Evolutionary conservation across 768 basidiomycete genomes (phyloP).

Genomic region (Russula lepida): DNA sequence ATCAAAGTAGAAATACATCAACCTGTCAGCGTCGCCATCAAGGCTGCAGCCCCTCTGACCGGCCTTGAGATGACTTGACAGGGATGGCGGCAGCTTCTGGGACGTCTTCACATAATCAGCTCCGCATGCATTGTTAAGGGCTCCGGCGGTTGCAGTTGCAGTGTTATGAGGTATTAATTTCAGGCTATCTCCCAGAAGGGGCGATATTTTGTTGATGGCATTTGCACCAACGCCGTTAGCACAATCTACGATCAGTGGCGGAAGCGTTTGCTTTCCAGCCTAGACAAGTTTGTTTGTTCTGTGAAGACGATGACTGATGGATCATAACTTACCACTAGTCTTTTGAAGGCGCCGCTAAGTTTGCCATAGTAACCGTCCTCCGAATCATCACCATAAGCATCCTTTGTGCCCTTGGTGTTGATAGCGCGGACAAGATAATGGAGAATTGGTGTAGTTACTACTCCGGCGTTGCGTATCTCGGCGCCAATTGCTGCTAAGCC

Average conservation of each 20-base stretch:
- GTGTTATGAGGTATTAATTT: slow-evolving; percentile 64
- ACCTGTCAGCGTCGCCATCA: slow-evolving; percentile 94
- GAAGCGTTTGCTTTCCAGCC: slow-evolving; percentile 48
- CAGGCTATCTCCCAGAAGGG: slow-evolving; percentile 52
- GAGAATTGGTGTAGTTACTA: slow-evolving; percentile 90
- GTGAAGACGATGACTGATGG: not conserved
- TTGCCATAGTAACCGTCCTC: slow-evolving; percentile 80
- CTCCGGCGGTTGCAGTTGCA: slow-evolving; percentile 51
- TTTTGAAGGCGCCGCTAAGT: slow-evolving; percentile 74
- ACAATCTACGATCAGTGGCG: slow-evolving; percentile 81
- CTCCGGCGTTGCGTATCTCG: slow-evolving; percentile 62
- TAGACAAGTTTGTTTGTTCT: slow-evolving; percentile 25
- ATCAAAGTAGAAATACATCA: slow-evolving; percentile 93
- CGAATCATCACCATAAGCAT: slow-evolving; percentile 73
- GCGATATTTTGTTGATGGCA: slow-evolving; percentile 53
- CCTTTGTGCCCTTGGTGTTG: slow-evolving; percentile 75
- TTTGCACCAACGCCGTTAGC: slow-evolving; percentile 95
- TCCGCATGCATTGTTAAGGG: slow-evolving; percentile 81
- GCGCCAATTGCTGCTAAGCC: slow-evolving; percentile 71
- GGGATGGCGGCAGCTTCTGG: slow-evolving; percentile 77
- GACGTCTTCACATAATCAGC: slow-evolving; percentile 96
- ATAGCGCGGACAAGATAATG: slow-evolving; percentile 90
- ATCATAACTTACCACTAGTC: slow-evolving; percentile 60
- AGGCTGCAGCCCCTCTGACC: slow-evolving; percentile 86
- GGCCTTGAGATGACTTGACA: slow-evolving; percentile 51